Evolutionary conservation across 768 basidiomycete species (phyloP).

Genomic region (Pleurotus tuber-regium): DNA sequence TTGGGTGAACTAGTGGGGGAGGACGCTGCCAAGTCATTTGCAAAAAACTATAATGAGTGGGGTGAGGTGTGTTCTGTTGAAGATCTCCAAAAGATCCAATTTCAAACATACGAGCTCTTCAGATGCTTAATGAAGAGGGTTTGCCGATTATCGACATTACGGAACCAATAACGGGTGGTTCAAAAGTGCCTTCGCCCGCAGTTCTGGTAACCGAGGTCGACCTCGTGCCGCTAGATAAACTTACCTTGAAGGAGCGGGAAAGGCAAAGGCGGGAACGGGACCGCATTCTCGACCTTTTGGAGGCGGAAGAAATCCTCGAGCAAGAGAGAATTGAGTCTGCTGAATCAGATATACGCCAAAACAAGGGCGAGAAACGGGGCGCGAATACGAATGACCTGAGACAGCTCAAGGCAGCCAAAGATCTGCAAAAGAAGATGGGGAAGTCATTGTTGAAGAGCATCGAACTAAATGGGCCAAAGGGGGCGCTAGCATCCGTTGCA

Average conservation of each 20-base stretch:
- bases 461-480: too few species aligned
- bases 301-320: conserved; percentile 60
- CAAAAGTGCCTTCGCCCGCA: background rate
- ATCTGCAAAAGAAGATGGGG: conserved; percentile 80
- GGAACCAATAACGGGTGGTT: conserved; percentile 42
- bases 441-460: conserved; percentile 55
- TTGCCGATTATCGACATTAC: conserved; percentile 77
- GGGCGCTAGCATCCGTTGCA: too few species aligned
- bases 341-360: conserved; percentile 40
- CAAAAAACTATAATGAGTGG: conserved; percentile 44
- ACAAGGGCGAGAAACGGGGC: conserved; percentile 48
- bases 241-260: conserved; percentile 45
- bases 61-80: conserved; percentile 57
- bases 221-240: conserved; percentile 42
- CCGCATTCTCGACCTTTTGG: conserved; percentile 63
- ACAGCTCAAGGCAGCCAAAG: conserved; percentile 37
- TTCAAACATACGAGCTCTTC: too few species aligned
- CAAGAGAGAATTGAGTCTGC: conserved; percentile 37
- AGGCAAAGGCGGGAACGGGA: conserved; percentile 58
- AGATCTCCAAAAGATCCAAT: too few species aligned
- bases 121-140: conserved; percentile 77
- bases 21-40: conserved; percentile 29
- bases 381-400: conserved; percentile 40
- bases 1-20: conserved; percentile 56
- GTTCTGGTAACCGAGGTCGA: conserved; percentile 38